Percentiles rank a stretch among this genome's conserved stretches.
These are phyloP conservation scores for Salicornia ramosissima DNA, from an alignment of 148 eudicot genomes.

Conservation along the genomic window DNA sequence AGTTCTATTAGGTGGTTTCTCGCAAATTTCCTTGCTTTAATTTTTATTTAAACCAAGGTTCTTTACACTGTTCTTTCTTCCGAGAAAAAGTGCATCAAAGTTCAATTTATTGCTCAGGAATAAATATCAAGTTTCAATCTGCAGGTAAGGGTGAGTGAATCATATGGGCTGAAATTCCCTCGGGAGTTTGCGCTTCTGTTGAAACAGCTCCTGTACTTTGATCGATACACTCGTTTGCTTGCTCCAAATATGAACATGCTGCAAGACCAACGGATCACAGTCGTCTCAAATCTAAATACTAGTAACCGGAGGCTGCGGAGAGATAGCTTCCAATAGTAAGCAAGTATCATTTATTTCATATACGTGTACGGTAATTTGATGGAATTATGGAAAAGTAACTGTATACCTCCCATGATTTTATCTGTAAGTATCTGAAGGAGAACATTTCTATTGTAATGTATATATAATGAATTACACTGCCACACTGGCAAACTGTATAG, in stretches of 20 bases:
- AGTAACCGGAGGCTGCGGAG: constrained; percentile 17
- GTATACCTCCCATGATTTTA: too few species aligned
- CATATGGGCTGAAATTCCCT: constrained; percentile 89
- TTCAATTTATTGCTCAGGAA: background rate
- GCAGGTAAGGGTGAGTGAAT: constrained; percentile 93
- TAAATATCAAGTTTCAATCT: background rate
- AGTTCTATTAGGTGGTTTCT: too few species aligned
- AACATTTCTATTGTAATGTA: too few species aligned
- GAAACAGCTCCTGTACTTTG: constrained; percentile 96
- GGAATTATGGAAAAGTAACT: too few species aligned
- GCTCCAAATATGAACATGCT: constrained; percentile 98
- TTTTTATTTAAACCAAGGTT: too few species aligned
- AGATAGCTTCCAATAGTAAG: constrained; percentile 22
- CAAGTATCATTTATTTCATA: background rate
- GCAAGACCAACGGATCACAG: constrained; percentile 75
- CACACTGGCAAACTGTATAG: background rate
- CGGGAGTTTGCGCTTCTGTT: constrained; percentile 94
- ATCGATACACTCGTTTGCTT: constrained; percentile 87
- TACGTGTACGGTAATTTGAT: background rate
- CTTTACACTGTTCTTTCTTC: too few species aligned
- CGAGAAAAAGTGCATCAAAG: background rate
- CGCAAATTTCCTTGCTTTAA: too few species aligned
- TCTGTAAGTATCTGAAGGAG: too few species aligned
- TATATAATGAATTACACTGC: too few species aligned
- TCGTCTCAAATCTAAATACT: constrained; percentile 56